phyloP scores from a whole-genome alignment of 140 eudicot species.

The Flaveria floridana region DNA sequence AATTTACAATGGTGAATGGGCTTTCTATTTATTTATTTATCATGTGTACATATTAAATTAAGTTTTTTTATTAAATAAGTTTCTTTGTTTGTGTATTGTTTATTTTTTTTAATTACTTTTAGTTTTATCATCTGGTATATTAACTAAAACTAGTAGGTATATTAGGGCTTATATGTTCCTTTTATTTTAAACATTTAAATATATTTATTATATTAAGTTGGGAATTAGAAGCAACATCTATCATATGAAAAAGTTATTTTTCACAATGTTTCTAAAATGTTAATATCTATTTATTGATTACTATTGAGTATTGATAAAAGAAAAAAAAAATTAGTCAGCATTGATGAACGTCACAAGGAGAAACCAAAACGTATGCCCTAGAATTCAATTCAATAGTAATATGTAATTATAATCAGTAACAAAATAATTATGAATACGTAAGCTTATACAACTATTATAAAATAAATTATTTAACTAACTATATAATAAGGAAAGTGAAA shows the following conservation, averaged over 20 bases:
- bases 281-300: too few species aligned
- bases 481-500: not conserved
- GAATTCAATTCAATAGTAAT: not conserved
- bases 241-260: too few species aligned
- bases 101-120: not conserved
- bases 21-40: slow-evolving; percentile 3
- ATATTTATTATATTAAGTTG: not conserved
- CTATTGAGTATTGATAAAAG: too few species aligned
- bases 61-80: not conserved
- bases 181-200: not conserved
- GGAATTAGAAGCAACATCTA: not conserved
- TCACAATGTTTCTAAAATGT: too few species aligned
- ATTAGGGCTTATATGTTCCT: too few species aligned
- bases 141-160: too few species aligned
- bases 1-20: slow-evolving; percentile 21
- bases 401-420: not conserved
- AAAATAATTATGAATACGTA: not conserved
- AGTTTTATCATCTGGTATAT: not conserved
- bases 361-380: not conserved
- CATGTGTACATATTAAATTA: not conserved
- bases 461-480: not conserved
- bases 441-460: not conserved
- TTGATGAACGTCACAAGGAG: not conserved
- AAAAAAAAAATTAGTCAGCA: too few species aligned
- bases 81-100: not conserved